Conservation (phyloP, 163 green algal species). For the Chloroidium sp. region DNA sequence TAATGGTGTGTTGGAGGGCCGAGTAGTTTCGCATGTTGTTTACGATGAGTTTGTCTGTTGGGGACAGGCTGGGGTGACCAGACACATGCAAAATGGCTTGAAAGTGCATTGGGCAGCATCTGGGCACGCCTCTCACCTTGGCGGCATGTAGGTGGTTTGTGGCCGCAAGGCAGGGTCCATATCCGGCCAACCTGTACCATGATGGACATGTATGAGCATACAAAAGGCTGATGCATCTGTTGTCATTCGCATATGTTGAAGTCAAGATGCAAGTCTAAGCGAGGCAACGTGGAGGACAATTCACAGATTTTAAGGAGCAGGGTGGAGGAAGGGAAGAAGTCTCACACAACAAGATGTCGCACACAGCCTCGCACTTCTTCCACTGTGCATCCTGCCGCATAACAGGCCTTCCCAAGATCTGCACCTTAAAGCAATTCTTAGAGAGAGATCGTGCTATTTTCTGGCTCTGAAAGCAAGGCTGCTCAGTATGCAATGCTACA, state of each 20-base stretch:
- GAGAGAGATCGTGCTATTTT: too few relatives aligned
- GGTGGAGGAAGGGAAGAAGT: neutral
- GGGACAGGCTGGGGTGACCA: neutral
- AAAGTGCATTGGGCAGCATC: neutral
- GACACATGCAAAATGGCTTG: neutral
- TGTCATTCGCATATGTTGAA: neutral
- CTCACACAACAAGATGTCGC: slow-evolving; percentile 50
- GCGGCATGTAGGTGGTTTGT: slow-evolving; percentile 38
- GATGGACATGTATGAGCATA: neutral
- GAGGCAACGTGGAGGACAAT: neutral
- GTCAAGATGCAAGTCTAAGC: neutral
- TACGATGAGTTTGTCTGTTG: neutral
- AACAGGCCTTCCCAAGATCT: slow-evolving; percentile 26
- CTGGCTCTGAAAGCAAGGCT: too few relatives aligned
- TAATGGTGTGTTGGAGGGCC: neutral
- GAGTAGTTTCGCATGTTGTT: neutral
- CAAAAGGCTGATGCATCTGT: neutral
- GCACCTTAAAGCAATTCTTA: neutral
- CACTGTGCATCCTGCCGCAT: slow-evolving; percentile 17
- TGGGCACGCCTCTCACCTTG: slow-evolving; percentile 8
- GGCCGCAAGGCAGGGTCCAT: slow-evolving; percentile 39
- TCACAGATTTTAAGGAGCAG: neutral
- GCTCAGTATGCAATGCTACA: too few relatives aligned
- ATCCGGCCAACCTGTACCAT: slow-evolving; percentile 27
- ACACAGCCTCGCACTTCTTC: slow-evolving; percentile 35